Evolutionary conservation across 192 early-diverging fungal species (phyloP), one percentile per base, ranked within the genome.

Genomic region (Entomortierella lignicola): DNA sequence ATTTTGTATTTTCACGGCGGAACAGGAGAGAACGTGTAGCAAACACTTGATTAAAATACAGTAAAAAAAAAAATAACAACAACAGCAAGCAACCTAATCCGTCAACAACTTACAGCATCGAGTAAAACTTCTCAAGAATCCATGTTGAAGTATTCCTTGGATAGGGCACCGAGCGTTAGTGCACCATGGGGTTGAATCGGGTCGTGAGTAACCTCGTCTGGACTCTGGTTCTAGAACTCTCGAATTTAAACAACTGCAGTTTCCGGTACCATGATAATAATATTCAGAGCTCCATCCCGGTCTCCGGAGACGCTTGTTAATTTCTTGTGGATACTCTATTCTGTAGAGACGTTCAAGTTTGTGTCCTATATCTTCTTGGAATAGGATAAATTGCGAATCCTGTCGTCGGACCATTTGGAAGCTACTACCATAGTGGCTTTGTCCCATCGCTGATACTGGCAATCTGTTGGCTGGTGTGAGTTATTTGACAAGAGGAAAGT

Each of bases 201-300:
- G n/a, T n/a, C n/a, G n/a, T n/a, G n/a, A n/a, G n/a, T n/a, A n/a
- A n/a, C n/a, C n/a, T n/a, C n/a, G n/a, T n/a, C n/a, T n/a, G n/a
- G n/a, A n/a, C n/a, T n/a, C n/a, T n/a, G n/a, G n/a, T 37, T 54
- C 32, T 12, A 17, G n/a, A 5, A 7, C 58, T 25, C 37, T 42
- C 8, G 10, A 37, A 11, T n/a, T 8, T 1, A 60, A 41, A 44
- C 58, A 60, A 10, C 29, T 8, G 42, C 58, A 60, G 58, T 43
- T 42, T 5, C 58, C 58, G 2, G 58, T 60, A 18, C 58, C 42
- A 18, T 60, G 58, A 41, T 37, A 60, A 25, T 60, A 60, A 18
- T 23, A 20, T 5, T 31, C 23, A 5, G 11, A 7, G 34, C 34
- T 42, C 58, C 58, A 57, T 12, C 13, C 17, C 4, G 18, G 31